These are phyloP conservation scores for Coprinopsis strossmayeri DNA, from an alignment of 768 basidiomycete genomes.

Conservation along the genomic window DNA sequence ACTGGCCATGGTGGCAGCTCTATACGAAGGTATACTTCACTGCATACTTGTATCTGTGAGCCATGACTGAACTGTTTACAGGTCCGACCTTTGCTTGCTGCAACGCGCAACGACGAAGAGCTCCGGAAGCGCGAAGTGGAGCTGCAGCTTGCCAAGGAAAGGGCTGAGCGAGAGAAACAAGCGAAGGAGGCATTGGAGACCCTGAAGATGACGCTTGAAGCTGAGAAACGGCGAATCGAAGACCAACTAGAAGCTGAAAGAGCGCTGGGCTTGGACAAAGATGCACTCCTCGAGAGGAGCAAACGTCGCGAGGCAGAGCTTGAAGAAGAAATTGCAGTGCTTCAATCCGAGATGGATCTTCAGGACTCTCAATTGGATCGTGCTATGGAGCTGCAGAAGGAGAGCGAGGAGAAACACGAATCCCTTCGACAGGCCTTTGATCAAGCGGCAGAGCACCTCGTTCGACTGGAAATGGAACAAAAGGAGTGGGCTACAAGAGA, in stretches of 20 bases:
- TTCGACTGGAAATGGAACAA: slow-evolving; percentile 73
- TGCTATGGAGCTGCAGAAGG: slow-evolving; percentile 69
- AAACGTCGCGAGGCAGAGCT: slow-evolving; percentile 82
- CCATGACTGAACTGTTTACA: slow-evolving; percentile 21
- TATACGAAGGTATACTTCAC: slow-evolving; percentile 70
- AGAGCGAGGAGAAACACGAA: slow-evolving; percentile 74
- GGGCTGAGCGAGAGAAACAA: slow-evolving; percentile 79
- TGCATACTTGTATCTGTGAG: not conserved
- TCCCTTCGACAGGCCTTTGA: slow-evolving; percentile 68
- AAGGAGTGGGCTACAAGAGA: slow-evolving; percentile 62
- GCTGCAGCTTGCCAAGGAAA: slow-evolving; percentile 69
- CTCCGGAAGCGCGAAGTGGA: slow-evolving; percentile 84
- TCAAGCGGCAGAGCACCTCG: slow-evolving; percentile 80
- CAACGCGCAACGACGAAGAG: slow-evolving; percentile 90
- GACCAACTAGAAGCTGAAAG: slow-evolving; percentile 81
- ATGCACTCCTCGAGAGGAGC: slow-evolving; percentile 71
- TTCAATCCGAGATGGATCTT: slow-evolving; percentile 79
- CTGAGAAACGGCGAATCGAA: slow-evolving; percentile 78
- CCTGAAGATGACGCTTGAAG: slow-evolving; percentile 76
- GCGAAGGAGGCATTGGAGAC: slow-evolving; percentile 76
- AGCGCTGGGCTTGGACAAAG: slow-evolving; percentile 74
- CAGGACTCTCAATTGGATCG: slow-evolving; percentile 84
- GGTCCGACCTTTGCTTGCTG: slow-evolving; percentile 89
- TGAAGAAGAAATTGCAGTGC: slow-evolving; percentile 73
- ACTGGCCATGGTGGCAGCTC: slow-evolving; percentile 99